A percentile compares a stretch with the other conserved stretches of the same genome.
These are phyloP conservation scores for Scheffersomyces coipomensis DNA, from an alignment of 805 yeast species.

Conservation along the genomic window DNA sequence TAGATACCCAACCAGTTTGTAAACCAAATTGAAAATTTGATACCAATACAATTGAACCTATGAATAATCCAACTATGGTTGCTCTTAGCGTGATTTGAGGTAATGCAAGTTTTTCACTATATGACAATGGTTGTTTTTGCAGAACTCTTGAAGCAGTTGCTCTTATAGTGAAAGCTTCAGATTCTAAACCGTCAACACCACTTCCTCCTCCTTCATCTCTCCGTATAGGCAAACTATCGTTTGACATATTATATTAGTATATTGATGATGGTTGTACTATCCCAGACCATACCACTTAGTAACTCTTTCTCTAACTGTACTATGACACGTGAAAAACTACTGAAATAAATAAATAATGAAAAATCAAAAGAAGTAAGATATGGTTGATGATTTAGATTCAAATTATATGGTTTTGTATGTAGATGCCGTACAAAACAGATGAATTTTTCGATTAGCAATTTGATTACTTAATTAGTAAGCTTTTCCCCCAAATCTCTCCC, in stretches of 20 bases:
- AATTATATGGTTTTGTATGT: no score
- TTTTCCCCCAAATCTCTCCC: no score
- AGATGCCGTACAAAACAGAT: no score
- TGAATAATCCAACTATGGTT: constrained; percentile 68
- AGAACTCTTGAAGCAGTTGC: background rate
- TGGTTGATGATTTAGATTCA: no score
- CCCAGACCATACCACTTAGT: no score
- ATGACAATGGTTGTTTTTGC: background rate
- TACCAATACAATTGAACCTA: constrained; percentile 84
- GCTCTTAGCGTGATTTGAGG: constrained; percentile 75
- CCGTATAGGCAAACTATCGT: background rate
- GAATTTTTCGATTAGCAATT: background rate
- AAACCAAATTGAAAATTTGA: constrained; percentile 95
- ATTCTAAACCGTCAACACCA: background rate
- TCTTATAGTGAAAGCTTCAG: background rate
- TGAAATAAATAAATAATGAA: no score
- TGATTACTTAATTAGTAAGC: background rate
- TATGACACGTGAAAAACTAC: no score
- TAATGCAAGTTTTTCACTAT: constrained; percentile 45
- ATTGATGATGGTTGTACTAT: no score
- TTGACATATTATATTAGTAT: no score
- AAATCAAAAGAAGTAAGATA: no score
- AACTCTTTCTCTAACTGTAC: no score
- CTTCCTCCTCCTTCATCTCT: no score
- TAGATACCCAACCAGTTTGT: constrained; percentile 98